Conservation (phyloP, 495 filamentous ascomycete genomes). For the Aspergillus baeticus region DNA sequence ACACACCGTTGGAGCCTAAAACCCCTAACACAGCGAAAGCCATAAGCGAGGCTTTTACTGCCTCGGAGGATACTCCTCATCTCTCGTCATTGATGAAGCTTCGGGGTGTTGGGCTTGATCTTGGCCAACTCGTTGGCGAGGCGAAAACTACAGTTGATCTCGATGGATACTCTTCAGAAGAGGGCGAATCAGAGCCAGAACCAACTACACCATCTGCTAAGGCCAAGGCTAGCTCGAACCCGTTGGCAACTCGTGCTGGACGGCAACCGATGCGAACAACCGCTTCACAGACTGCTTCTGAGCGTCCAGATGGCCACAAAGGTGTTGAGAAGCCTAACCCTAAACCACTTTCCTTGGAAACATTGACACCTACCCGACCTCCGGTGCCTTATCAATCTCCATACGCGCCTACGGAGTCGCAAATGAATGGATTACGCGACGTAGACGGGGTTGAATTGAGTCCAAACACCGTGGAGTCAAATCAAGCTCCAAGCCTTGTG, state of each 20-base stretch:
- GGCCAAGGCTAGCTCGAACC: slow-evolving; percentile 14
- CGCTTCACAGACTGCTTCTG: slow-evolving; percentile 50
- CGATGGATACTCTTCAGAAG: slow-evolving; percentile 26
- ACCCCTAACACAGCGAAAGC: slow-evolving; percentile 18
- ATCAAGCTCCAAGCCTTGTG: slow-evolving; percentile 79
- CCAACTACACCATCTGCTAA: slow-evolving; percentile 8
- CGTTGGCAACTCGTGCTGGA: slow-evolving; percentile 24
- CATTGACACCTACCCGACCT: slow-evolving; percentile 32
- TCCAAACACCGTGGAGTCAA: slow-evolving; percentile 76
- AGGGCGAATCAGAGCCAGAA: slow-evolving; percentile 30
- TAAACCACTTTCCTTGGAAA: slow-evolving; percentile 28
- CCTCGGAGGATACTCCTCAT: slow-evolving; percentile 70
- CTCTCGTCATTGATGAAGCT: slow-evolving; percentile 69
- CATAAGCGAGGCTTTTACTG: slow-evolving; percentile 31
- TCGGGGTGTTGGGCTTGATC: slow-evolving; percentile 61
- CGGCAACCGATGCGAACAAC: slow-evolving; percentile 57
- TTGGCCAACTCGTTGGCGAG: slow-evolving; percentile 50
- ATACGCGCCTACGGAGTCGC: slow-evolving; percentile 28
- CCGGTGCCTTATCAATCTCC: slow-evolving; percentile 33
- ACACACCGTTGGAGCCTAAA: neutral
- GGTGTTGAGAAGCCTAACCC: slow-evolving; percentile 36
- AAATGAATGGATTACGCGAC: slow-evolving; percentile 40
- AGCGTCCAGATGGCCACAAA: slow-evolving; percentile 57
- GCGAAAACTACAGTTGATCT: slow-evolving; percentile 29
- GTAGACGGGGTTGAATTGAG: slow-evolving; percentile 62